Evolutionary conservation across 306 rosid genomes (phyloP).

Genomic region (Begonia fuchsioides): DNA sequence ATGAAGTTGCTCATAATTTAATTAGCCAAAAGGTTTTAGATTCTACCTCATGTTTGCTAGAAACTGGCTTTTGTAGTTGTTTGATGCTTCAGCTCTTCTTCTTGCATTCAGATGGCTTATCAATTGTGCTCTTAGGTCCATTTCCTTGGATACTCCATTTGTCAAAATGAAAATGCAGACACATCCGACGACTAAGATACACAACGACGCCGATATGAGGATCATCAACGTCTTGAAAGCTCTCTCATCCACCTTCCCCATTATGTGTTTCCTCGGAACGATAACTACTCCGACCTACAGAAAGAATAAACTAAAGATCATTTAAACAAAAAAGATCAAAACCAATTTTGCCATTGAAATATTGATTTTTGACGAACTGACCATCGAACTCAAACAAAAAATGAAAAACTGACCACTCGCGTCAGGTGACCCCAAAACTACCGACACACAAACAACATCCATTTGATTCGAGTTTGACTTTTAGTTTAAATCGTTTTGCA

Average conservation of each 20-base stretch:
- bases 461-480: too few species aligned
- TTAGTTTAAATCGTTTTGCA: too few species aligned
- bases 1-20: too few species aligned
- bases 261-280: conserved; percentile 81
- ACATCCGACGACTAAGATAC: conserved; percentile 85
- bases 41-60: conserved; percentile 94
- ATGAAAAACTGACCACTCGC: too few species aligned
- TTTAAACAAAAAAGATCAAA: too few species aligned
- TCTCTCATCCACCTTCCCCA: conserved; percentile 97
- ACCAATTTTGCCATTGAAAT: too few species aligned
- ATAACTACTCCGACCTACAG: conserved; percentile 94
- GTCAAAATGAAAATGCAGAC: conserved; percentile 86
- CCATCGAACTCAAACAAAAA: too few species aligned
- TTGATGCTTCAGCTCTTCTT: conserved; percentile 96
- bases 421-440: too few species aligned
- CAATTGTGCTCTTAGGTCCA: conserved; percentile 89
- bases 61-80: conserved; percentile 93
- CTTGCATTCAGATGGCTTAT: conserved; percentile 94
- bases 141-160: conserved; percentile 97
- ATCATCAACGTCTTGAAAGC: conserved; percentile 86
- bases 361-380: too few species aligned
- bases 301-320: background rate
- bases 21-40: background rate
- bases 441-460: too few species aligned
- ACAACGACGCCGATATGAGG: conserved; percentile 78